Base-by-base conservation (phyloP, 2,329 filamentous ascomycete genomes). In the Sporothrix schenckii region DNA sequence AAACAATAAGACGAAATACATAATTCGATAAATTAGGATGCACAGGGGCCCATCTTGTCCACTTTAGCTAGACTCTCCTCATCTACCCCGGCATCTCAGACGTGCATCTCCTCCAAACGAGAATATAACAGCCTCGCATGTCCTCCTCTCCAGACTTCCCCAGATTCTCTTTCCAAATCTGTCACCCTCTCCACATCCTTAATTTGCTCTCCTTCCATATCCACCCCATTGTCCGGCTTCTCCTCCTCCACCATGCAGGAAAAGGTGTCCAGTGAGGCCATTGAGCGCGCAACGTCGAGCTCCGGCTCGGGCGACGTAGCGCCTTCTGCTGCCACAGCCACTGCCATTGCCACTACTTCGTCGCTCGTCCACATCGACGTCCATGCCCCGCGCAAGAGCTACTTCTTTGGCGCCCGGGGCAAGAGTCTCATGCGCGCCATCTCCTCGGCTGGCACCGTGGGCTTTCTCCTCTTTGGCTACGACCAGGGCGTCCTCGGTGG, bases 401-500 rank as follows among this genome's bases (percentile, higher is more conserved):
- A 56, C 24, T 56, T 56, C 27, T 56, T 56, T 14, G 53, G 53
- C 27, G 27, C 54, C 19, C 54, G 30, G 30, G 54, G 54, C 30
- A 58, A 58, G 54, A 41, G 30, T 10, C 54, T 58, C 2, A 19
- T 58, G 54, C 30, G 30, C 6, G 54, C 54, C 74, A 91, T 90
- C 81, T 84, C 87, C 78, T 89, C 89, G 69, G 87, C 92, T 74
- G 88, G 88, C 72, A 80, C 88, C n/a, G 86, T 92, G 75, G 90
- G 92, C 79, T 92, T 92, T 77, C 81, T 91, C 73, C 87, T 86
- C 27, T 86, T 86, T 73, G 84, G 85, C 73, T 87, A 86, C 70
- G 85, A 92, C 78, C 89, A 91, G 79, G 89, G 91, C 77, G 89
- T 92, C 9, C 92, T 92, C 84, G 91, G 89, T 58, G 89, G 89